Percentiles rank a stretch among this genome's conserved stretches.
phyloP scores from a whole-genome alignment of 2,329 filamentous ascomycete species.

The Akanthomyces uredinophilus region DNA sequence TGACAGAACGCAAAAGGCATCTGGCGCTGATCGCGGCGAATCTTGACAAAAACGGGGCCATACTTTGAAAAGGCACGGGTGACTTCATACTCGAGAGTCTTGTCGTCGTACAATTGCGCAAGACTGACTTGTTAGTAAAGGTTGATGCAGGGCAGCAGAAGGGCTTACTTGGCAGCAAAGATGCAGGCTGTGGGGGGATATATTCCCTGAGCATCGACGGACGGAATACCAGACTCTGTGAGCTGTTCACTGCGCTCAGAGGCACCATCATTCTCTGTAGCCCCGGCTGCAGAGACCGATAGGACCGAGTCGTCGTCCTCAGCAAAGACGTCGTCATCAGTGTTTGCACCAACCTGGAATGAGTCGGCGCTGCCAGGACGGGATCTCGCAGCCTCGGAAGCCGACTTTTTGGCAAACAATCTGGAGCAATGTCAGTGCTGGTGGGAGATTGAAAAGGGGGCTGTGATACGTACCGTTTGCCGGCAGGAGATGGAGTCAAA shows the following conservation, averaged over 20 bases:
- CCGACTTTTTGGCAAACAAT: constrained; percentile 3
- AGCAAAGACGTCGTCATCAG: constrained; percentile 16
- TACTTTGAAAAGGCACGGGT: constrained; percentile 47
- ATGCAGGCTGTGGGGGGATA: constrained; percentile 54
- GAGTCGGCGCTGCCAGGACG: constrained; percentile 12
- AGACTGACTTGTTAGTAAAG: constrained; percentile 37
- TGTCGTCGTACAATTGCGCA: constrained; percentile 44
- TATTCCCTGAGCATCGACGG: constrained; percentile 36
- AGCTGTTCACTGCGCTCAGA: neutral
- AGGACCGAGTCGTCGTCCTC: neutral
- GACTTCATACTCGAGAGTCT: constrained; percentile 47
- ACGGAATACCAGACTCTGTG: neutral
- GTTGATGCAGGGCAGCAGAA: neutral
- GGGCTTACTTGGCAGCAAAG: constrained; percentile 61
- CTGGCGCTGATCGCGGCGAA: constrained; percentile 50
- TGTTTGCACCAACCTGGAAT: constrained; percentile 14
- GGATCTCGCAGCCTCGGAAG: constrained; percentile 11
- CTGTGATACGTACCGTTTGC: constrained; percentile 9
- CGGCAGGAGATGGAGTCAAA: constrained; percentile 14
- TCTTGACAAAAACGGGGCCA: constrained; percentile 57
- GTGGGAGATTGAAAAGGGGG: neutral
- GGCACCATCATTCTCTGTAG: neutral
- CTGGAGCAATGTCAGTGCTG: neutral
- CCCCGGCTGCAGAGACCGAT: neutral
- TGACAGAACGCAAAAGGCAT: constrained; percentile 64